Conservation (phyloP, 805 yeast genomes). For the Cyberlindnera americana region DNA sequence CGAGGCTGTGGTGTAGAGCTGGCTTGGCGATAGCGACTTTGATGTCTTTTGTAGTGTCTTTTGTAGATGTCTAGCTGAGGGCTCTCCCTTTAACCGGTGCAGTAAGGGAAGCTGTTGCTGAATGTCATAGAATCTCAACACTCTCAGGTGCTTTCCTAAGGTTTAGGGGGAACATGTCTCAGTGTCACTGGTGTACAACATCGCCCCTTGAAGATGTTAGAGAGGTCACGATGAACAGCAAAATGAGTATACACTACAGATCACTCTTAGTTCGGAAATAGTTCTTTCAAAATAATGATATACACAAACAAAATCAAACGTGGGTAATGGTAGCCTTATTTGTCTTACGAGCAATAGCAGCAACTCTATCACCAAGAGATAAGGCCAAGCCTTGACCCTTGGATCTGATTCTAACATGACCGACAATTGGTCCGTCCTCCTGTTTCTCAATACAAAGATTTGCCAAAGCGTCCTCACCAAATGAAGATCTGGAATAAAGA, state of each 20-base stretch:
- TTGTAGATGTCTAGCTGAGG: too few species aligned
- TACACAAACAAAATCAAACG: constrained; percentile 19
- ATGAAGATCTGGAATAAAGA: constrained; percentile 84
- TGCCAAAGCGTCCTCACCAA: constrained; percentile 97
- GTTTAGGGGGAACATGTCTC: too few species aligned
- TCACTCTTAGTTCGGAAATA: not conserved
- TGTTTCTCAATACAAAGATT: constrained; percentile 89
- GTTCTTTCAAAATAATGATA: not conserved
- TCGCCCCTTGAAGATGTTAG: too few species aligned
- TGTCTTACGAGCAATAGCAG: constrained; percentile 66
- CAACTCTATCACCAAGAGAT: constrained; percentile 91
- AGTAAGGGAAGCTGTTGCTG: too few species aligned
- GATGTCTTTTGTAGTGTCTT: too few species aligned
- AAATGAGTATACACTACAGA: not conserved
- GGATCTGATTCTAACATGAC: constrained; percentile 94
- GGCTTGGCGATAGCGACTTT: too few species aligned
- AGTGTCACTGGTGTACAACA: too few species aligned
- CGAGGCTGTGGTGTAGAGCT: too few species aligned
- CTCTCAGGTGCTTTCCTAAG: too few species aligned
- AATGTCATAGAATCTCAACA: too few species aligned
- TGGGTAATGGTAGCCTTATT: constrained; percentile 34
- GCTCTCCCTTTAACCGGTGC: too few species aligned
- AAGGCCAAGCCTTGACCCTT: constrained; percentile 97
- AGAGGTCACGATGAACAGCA: too few species aligned
- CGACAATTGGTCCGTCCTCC: constrained; percentile 71